These are phyloP conservation scores for Boletus barrowsii DNA, from an alignment of 768 basidiomycete species.

Conservation along the genomic window DNA sequence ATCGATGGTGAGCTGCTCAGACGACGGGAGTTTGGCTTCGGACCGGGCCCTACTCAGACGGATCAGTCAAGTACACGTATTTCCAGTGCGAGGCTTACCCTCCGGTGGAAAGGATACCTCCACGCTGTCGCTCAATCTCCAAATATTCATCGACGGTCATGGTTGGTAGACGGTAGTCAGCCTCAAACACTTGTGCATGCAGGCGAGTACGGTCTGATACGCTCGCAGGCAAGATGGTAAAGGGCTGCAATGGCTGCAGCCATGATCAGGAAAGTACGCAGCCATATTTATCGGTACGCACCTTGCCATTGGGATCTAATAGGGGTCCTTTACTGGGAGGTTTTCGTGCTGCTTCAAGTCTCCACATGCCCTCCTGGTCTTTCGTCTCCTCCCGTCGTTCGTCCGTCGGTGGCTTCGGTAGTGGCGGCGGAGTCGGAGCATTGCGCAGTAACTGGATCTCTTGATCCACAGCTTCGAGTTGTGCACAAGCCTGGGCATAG, in stretches of 20 bases:
- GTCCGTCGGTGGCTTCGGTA: conserved; percentile 28
- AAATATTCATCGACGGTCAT: conserved; percentile 97
- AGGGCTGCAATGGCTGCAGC: conserved; percentile 78
- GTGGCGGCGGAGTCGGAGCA: conserved; percentile 44
- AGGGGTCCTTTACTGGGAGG: conserved; percentile 57
- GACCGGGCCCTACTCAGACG: conserved; percentile 54
- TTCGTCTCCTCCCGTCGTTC: conserved; percentile 39
- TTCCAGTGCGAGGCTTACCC: conserved; percentile 52
- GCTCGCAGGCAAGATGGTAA: conserved; percentile 84
- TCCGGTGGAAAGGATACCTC: conserved; percentile 85
- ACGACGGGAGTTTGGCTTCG: conserved; percentile 62
- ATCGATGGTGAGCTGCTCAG: conserved; percentile 74
- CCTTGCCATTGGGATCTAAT: conserved; percentile 75
- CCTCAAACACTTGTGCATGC: conserved; percentile 79
- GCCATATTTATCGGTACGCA: conserved; percentile 29
- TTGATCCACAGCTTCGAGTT: conserved; percentile 65
- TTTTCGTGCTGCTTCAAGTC: conserved; percentile 56
- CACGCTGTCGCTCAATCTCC: conserved; percentile 75
- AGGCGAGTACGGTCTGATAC: conserved; percentile 66
- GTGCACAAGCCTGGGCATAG: conserved; percentile 65
- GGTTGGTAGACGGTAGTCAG: conserved; percentile 81
- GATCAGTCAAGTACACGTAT: conserved; percentile 3
- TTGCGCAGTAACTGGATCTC: conserved; percentile 67
- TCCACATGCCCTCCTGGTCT: conserved; percentile 64
- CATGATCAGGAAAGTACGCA: conserved; percentile 5